A percentile compares a stretch with the other conserved stretches of the same genome.
Evolutionary conservation across 83 land plant genomes (phyloP).

Genomic region (Thuja plicata): DNA sequence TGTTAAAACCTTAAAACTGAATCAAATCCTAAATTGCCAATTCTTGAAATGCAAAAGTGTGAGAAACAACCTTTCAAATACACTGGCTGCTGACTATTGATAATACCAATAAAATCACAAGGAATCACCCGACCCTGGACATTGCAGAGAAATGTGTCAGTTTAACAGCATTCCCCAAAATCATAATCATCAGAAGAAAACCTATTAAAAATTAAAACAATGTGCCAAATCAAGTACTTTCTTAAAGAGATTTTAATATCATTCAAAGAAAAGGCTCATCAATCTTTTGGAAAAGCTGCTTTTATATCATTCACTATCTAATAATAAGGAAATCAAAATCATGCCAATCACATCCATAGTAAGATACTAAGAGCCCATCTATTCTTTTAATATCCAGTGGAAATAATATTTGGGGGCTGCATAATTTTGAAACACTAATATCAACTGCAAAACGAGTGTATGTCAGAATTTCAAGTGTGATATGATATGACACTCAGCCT

Average conservation of each 20-base stretch:
- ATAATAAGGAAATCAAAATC: neutral
- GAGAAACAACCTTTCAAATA: conserved; percentile 66
- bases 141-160: neutral
- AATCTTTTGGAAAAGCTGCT: neutral
- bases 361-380: neutral
- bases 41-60: neutral
- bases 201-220: neutral
- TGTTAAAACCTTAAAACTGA: neutral
- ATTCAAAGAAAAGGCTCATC: neutral
- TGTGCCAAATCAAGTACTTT: neutral
- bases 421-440: neutral
- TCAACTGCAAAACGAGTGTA: neutral
- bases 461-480: neutral
- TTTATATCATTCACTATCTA: neutral
- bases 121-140: conserved; percentile 96
- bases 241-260: neutral
- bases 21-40: neutral
- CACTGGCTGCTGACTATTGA: conserved; percentile 92
- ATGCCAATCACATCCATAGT: neutral
- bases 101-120: conserved; percentile 95
- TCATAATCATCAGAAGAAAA: neutral
- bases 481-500: neutral
- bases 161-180: neutral
- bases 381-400: neutral
- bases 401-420: neutral